Evolutionary conservation across 2,329 filamentous ascomycete genomes (phyloP), one percentile per base, ranked within the genome.

Genomic region (Aspergillus versicolor): DNA sequence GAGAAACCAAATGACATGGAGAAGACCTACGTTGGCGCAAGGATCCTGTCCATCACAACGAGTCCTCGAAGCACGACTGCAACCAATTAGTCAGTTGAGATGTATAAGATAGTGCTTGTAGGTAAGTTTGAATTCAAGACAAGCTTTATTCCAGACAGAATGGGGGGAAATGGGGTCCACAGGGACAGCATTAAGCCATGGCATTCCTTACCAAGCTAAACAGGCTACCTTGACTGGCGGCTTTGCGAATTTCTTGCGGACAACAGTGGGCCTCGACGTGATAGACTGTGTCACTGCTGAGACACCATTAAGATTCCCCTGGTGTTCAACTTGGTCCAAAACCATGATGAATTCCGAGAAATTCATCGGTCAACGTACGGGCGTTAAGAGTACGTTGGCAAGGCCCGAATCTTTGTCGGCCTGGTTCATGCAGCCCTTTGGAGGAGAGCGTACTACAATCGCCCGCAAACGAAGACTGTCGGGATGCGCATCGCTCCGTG

Each of bases 201-300:
- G 54, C 38, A 24, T 22, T 22, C 62, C 73, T 68, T 67, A 77
- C 75, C 75, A 77, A 53, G 75, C 65, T 56, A 77, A 63, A 68
- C 75, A 77, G 43, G 75, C 75, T 65, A 77, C 73, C 64, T 77
- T 77, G 34, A 77, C 75, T 41, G 75, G 75, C 21, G 75, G 75
- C 68, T 77, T 77, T 49, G 73, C 72, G 59, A 77, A 77, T 65
- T 76, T 77, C 69, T 73, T 76, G 61, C 73, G 71, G 60, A 69
- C 63, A 60, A 71, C 68, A 47, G 67, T 67, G 62, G 70, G 66
- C 53, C 63, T 66, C 32, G 61, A 60, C 55, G 62, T 54, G 55
- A 63, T 63, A 61, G 64, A 60, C 54, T 68, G 64, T 60, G 63
- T 62, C 60, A 62, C 63, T 54, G 62, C 44, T 45, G 57, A 54